Conservation (phyloP, 2,329 filamentous ascomycete species). For the Venturia nashicola region DNA sequence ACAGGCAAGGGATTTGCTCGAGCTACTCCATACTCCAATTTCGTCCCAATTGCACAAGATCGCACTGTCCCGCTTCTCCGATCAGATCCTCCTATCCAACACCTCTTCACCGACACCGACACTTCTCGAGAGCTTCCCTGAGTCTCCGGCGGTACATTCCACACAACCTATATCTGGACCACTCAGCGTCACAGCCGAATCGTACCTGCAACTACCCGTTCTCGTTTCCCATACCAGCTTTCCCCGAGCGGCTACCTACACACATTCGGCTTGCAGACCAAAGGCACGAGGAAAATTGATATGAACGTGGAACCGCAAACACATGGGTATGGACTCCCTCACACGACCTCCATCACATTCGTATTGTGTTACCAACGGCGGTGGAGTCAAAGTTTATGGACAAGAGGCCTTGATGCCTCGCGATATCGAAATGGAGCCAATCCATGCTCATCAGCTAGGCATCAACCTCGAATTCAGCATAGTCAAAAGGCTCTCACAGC, state of each 20-base stretch:
- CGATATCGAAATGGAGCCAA: neutral
- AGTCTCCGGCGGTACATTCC: neutral
- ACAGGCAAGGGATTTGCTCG: neutral
- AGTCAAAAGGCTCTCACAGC: neutral
- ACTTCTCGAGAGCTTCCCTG: neutral
- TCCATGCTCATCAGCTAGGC: constrained; percentile 3
- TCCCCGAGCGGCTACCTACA: constrained; percentile 6
- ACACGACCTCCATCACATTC: constrained; percentile 14
- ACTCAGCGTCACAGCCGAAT: constrained; percentile 8
- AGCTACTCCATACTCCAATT: neutral
- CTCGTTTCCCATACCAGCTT: constrained; percentile 6
- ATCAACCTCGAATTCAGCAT: constrained; percentile 2
- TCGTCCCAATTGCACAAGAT: neutral
- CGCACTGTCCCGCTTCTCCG: neutral
- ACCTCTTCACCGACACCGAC: neutral
- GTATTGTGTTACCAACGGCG: constrained; percentile 12
- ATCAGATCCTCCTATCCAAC: neutral
- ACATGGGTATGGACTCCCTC: constrained; percentile 25
- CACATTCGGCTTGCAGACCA: neutral
- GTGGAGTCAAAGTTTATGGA: neutral
- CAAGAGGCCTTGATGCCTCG: neutral
- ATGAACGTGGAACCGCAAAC: constrained; percentile 30
- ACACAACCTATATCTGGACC: neutral
- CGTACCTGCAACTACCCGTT: constrained; percentile 8
- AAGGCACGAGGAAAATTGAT: constrained; percentile 16